Base-by-base conservation (phyloP, 805 yeast species). In the Sugiyamaella boreocaroliniensis region DNA sequence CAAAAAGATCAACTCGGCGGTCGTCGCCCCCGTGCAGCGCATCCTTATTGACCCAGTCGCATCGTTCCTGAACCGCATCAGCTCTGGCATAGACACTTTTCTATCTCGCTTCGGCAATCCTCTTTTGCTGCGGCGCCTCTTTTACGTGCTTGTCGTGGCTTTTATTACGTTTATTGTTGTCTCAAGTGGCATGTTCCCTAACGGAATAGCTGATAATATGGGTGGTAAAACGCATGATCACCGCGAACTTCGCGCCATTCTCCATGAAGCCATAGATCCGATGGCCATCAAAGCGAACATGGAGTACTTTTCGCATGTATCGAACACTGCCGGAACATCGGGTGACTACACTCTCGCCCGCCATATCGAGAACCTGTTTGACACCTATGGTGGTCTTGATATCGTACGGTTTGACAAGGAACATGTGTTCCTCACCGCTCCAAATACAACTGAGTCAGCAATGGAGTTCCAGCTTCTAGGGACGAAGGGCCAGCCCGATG, bases 291-390 rank as follows among this genome's bases (percentile, higher is more conserved):
- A 82, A 61, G 82, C 79, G 45, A 81, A 83, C 56, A 62, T 85
- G 53, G 85, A 86, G 59, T 87, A 86, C 61, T 64, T 89, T 20
- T 81, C 90, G 26, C 78, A 86, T 7, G 80, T 89, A 81, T 89
- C 96, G 2, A 97, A 89, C 65, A 68, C 85, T 58, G 81, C 97
- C 0, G 98, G 98, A 2, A 84, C 97, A 1, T 78, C 81, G 14
- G 98, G 96, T 16, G 97, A 89, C 66, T 68, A 81, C 54, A 77
- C 92, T 0, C 69, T 89, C 40, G 83, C 89, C 1, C 74, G 77
- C 53, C 89, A 83, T 64, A 72, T 90, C 14, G 74, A 79, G 55
- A 77, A 77, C 20, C 78, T 79, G 47, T 80, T 86, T 68, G 64
- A 68, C 19, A 76, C 80, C 49, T 79, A 82, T 56, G 86, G 86